Conservation (phyloP, 176 grass and related monocot species). For the Carex littledalei region DNA sequence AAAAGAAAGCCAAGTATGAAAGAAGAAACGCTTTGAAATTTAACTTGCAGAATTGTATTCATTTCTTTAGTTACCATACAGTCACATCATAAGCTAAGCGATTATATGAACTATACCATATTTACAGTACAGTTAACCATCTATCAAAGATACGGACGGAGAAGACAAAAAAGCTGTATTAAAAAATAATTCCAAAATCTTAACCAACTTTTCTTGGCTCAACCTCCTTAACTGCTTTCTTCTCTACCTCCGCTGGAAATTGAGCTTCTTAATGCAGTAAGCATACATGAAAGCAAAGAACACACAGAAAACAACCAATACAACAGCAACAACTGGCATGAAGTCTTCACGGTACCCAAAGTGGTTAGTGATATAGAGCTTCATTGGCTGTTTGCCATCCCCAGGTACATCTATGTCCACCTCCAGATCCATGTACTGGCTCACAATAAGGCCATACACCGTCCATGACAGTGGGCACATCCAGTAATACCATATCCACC, state of each 20-base stretch:
- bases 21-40: background rate
- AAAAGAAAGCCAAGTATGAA: conserved; percentile 1
- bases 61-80: background rate
- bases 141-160: conserved; percentile 15
- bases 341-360: conserved; percentile 72
- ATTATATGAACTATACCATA: conserved; percentile 37
- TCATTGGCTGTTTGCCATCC: conserved; percentile 20
- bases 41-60: background rate
- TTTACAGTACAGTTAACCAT: conserved; percentile 45
- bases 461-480: conserved; percentile 96
- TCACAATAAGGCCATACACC: conserved; percentile 94
- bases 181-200: conserved; percentile 16
- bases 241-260: conserved; percentile 82
- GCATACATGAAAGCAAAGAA: conserved; percentile 95
- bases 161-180: conserved; percentile 22
- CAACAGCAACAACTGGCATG: conserved; percentile 59
- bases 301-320: conserved; percentile 57
- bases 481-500: conserved; percentile 99
- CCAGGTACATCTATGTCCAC: conserved; percentile 41
- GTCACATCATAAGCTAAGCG: background rate
- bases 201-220: background rate
- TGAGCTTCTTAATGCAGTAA: conserved; percentile 78
- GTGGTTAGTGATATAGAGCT: conserved; percentile 60
- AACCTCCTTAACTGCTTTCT: background rate
- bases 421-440: conserved; percentile 82